A percentile compares a stretch with the other conserved stretches of the same genome.
Conservation (phyloP, 192 early-diverging fungal genomes). For the Mortierella alpina region DNA sequence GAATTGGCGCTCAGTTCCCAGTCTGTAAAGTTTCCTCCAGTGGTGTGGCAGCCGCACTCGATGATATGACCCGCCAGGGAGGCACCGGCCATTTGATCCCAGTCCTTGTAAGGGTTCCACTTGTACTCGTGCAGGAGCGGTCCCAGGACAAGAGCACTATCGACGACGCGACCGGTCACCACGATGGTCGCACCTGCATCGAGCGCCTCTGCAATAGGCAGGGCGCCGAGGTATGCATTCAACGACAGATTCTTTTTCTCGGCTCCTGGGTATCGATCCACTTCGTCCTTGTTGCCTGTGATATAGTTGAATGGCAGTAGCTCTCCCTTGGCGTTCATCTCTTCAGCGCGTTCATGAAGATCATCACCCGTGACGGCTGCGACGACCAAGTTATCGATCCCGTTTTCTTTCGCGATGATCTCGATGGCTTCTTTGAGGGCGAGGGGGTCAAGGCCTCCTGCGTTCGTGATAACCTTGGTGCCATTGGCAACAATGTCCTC, state of each 20-base stretch:
- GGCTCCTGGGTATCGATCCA: slow-evolving; percentile 60
- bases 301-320: slow-evolving; percentile 54
- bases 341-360: slow-evolving; percentile 49
- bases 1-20: slow-evolving; percentile 68
- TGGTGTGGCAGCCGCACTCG: slow-evolving; percentile 76
- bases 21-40: slow-evolving; percentile 78
- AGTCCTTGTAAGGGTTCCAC: slow-evolving; percentile 62
- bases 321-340: slow-evolving; percentile 40
- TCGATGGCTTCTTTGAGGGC: slow-evolving; percentile 75
- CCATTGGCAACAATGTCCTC: slow-evolving; percentile 63
- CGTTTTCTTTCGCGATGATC: slow-evolving; percentile 52
- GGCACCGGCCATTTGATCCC: slow-evolving; percentile 68
- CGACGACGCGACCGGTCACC: slow-evolving; percentile 75
- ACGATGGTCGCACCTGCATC: slow-evolving; percentile 69
- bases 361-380: slow-evolving; percentile 76
- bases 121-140: slow-evolving; percentile 71
- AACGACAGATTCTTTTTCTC: slow-evolving; percentile 67
- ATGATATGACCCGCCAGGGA: slow-evolving; percentile 76
- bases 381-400: slow-evolving; percentile 57
- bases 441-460: slow-evolving; percentile 71
- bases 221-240: slow-evolving; percentile 73
- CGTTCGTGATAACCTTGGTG: slow-evolving; percentile 74
- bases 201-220: slow-evolving; percentile 65
- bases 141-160: slow-evolving; percentile 72
- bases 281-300: slow-evolving; percentile 52